phyloP scores from a whole-genome alignment of 495 filamentous ascomycete species.

The Penicillium nucicola region DNA sequence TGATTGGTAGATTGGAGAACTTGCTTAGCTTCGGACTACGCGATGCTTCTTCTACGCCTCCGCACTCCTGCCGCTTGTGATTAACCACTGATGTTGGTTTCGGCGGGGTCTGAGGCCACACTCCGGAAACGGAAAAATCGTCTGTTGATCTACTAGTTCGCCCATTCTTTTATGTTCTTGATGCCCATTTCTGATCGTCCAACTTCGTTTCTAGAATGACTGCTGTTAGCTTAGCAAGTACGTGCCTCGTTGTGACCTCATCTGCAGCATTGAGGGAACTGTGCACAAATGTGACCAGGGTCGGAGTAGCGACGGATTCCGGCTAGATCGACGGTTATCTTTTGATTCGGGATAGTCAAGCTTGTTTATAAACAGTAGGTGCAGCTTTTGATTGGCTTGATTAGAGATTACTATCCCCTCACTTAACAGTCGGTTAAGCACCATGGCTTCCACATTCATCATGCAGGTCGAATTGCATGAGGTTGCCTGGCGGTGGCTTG shows the following conservation, averaged over 20 bases:
- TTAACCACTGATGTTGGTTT: constrained; percentile 12
- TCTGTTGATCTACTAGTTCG: not conserved
- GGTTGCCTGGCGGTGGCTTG: not conserved
- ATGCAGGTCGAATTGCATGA: not conserved
- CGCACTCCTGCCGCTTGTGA: constrained; percentile 2
- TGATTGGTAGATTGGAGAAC: not conserved
- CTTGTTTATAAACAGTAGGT: not conserved
- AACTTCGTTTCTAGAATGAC: too few species aligned
- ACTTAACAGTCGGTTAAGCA: not conserved
- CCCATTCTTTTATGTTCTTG: not conserved
- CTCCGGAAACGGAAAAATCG: constrained; percentile 5
- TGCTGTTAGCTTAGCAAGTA: too few species aligned
- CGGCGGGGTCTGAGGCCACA: constrained; percentile 6
- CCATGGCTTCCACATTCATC: not conserved
- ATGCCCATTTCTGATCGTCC: too few species aligned
- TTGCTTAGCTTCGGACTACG: not conserved
- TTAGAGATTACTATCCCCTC: not conserved
- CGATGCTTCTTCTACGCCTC: constrained; percentile 15
- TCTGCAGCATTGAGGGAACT: not conserved
- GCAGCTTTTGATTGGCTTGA: not conserved
- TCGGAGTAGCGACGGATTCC: constrained; percentile 8
- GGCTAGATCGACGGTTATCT: constrained; percentile 2
- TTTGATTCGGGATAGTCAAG: not conserved
- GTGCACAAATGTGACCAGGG: not conserved
- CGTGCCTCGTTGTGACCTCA: too few species aligned